Evolutionary conservation across 495 filamentous ascomycete genomes (phyloP).

Genomic region (Elaphomyces granulatus): DNA sequence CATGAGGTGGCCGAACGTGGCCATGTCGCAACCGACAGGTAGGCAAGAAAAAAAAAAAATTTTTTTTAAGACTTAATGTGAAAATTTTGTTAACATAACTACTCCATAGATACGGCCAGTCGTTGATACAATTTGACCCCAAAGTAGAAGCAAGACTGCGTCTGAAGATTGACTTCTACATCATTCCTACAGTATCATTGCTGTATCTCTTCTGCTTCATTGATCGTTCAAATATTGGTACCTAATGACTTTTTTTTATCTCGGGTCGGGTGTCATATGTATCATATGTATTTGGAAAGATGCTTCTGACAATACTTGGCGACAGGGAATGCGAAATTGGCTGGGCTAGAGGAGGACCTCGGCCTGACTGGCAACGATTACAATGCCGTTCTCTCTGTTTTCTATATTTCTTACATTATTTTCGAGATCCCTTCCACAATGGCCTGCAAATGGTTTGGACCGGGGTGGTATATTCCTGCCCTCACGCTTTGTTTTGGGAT

Average conservation of each 20-base stretch:
- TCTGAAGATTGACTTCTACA: slow-evolving; percentile 32
- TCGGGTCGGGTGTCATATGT: no score
- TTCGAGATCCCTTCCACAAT: slow-evolving; percentile 60
- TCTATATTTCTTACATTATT: slow-evolving; percentile 33
- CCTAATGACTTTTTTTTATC: not conserved
- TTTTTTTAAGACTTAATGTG: not conserved
- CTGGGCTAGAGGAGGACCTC: slow-evolving; percentile 32
- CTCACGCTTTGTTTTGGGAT: slow-evolving; percentile 36
- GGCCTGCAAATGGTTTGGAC: slow-evolving; percentile 35
- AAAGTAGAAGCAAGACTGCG: slow-evolving; percentile 39
- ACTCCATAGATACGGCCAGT: slow-evolving; percentile 32
- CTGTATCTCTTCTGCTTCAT: slow-evolving; percentile 42
- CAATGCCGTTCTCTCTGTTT: slow-evolving; percentile 24
- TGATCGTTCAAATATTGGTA: slow-evolving; percentile 49
- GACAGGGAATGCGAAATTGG: slow-evolving; percentile 24
- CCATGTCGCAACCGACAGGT: slow-evolving; percentile 46
- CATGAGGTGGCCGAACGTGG: slow-evolving; percentile 43
- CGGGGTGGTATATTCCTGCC: slow-evolving; percentile 36
- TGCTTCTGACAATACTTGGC: slow-evolving; percentile 7
- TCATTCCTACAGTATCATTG: slow-evolving; percentile 33
- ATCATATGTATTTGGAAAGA: no score
- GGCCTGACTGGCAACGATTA: slow-evolving; percentile 23
- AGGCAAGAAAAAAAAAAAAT: slow-evolving; percentile 13
- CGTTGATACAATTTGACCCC: slow-evolving; percentile 44
- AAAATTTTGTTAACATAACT: slow-evolving; percentile 1